A percentile compares a stretch with the other conserved stretches of the same genome.
Conservation (phyloP, 768 basidiomycete species). For the Auriculariales sp. region DNA sequence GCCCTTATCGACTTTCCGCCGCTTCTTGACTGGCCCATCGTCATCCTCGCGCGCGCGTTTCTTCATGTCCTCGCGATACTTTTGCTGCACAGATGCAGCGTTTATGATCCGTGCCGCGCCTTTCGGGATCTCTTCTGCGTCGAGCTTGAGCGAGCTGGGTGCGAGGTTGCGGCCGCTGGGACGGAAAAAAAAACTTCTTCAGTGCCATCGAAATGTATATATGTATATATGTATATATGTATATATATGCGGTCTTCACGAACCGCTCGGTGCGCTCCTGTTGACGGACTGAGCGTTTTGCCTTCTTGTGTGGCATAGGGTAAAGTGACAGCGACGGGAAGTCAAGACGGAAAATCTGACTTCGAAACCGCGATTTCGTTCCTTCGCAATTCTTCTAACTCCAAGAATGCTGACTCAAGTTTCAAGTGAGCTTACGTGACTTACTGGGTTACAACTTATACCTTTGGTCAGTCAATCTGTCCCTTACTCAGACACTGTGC, state of each 20-base stretch:
- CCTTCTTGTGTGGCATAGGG: conserved; percentile 64
- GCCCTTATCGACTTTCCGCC: conserved; percentile 2
- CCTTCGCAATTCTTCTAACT: no score
- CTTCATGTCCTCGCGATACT: conserved; percentile 35
- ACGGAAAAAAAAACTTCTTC: no score
- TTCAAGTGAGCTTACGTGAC: no score
- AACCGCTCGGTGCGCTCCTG: conserved; percentile 29
- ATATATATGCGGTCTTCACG: conserved; percentile 7
- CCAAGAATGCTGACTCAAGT: no score
- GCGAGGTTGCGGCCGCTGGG: conserved; percentile 36
- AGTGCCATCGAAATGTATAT: not conserved
- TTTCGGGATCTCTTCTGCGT: conserved; percentile 54
- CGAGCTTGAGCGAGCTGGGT: conserved; percentile 26
- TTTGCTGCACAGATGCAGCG: conserved; percentile 40
- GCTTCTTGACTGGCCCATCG: not conserved
- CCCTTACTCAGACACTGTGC: no score
- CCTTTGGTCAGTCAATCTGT: no score
- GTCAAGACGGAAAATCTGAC: no score
- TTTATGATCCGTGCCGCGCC: conserved; percentile 50
- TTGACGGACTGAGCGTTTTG: conserved; percentile 36
- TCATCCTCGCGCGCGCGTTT: conserved; percentile 9
- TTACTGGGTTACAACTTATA: no score
- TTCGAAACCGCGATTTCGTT: no score
- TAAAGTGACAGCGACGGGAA: no score
- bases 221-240: not conserved